phyloP scores from a whole-genome alignment of 1,284 basidiomycete genomes.

The Papiliotrema laurentii region DNA sequence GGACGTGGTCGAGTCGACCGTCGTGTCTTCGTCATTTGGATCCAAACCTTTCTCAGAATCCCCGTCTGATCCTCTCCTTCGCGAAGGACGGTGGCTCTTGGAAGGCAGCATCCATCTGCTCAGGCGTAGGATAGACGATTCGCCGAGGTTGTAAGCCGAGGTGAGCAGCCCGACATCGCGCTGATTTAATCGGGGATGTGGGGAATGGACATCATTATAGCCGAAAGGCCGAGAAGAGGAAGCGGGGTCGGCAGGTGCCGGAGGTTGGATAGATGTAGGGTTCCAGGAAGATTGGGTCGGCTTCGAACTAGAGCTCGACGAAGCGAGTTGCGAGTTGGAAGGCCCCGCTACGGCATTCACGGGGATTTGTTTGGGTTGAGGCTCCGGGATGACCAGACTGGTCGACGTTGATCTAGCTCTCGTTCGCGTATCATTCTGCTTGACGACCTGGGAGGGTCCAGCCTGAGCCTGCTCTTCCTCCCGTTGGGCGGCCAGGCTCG shows the following conservation, averaged over 20 bases:
- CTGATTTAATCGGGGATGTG: too few relatives aligned
- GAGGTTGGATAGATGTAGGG: too few relatives aligned
- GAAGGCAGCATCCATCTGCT: constrained; percentile 20
- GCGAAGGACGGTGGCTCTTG: constrained; percentile 1
- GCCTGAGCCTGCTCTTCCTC: constrained; percentile 7
- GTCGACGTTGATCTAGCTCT: constrained; percentile 42
- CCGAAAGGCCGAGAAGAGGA: neutral
- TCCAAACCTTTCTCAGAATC: constrained; percentile 44
- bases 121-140: constrained; percentile 21
- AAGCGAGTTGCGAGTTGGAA: too few relatives aligned
- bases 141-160: constrained; percentile 34
- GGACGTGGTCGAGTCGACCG: constrained; percentile 12
- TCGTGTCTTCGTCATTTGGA: constrained; percentile 26
- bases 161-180: constrained; percentile 22
- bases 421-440: neutral
- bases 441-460: neutral
- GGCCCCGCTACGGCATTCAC: constrained; percentile 10
- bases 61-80: constrained; percentile 20
- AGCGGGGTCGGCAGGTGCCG: neutral
- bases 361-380: constrained; percentile 10
- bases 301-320: too few relatives aligned
- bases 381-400: constrained; percentile 31
- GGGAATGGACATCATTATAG: too few relatives aligned
- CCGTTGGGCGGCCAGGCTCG: constrained; percentile 17
- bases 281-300: too few relatives aligned